Evolutionary conservation across 1,284 basidiomycete species (phyloP).

Genomic region (Cryptococcus neoformans): DNA sequence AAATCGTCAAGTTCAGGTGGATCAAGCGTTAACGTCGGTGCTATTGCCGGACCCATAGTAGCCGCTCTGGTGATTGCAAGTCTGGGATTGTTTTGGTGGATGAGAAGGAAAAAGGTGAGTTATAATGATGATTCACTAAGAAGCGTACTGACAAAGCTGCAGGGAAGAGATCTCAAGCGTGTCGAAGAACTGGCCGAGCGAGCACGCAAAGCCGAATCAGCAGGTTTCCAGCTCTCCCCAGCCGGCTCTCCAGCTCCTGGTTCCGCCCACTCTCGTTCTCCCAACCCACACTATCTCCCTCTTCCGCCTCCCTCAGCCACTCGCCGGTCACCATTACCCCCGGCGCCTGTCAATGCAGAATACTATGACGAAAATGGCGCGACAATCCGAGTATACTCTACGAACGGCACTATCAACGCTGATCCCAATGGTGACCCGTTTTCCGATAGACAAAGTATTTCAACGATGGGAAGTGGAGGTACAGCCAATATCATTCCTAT

Average conservation of each 20-base stretch:
- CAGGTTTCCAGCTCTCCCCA: slow-evolving; percentile 42
- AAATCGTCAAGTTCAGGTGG: slow-evolving; percentile 13
- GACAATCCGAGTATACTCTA: slow-evolving; percentile 30
- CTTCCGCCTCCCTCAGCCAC: slow-evolving; percentile 6
- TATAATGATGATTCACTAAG: not conserved
- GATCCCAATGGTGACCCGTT: slow-evolving; percentile 45
- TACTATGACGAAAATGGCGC: slow-evolving; percentile 37
- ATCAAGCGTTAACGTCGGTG: slow-evolving; percentile 40
- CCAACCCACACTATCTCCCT: slow-evolving; percentile 5
- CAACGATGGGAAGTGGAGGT: slow-evolving; percentile 26
- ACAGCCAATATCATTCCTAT: slow-evolving; percentile 49
- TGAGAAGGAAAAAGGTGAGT: slow-evolving; percentile 47
- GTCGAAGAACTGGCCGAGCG: slow-evolving; percentile 44
- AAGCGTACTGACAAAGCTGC: not conserved
- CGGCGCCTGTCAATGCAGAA: slow-evolving; percentile 33
- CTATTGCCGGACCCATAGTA: slow-evolving; percentile 48
- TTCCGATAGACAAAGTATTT: slow-evolving; percentile 39
- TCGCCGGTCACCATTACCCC: slow-evolving; percentile 25
- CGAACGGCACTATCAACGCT: slow-evolving; percentile 38
- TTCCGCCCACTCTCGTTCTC: slow-evolving; percentile 21
- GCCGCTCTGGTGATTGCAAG: slow-evolving; percentile 45
- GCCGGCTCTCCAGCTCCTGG: slow-evolving; percentile 29
- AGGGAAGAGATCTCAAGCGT: slow-evolving; percentile 44
- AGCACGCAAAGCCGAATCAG: slow-evolving; percentile 45
- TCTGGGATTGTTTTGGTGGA: slow-evolving; percentile 45